Percentiles rank a stretch among this genome's conserved stretches.
These are phyloP conservation scores for Ottelia alismoides DNA, from an alignment of 106 monocot species.

Conservation along the genomic window DNA sequence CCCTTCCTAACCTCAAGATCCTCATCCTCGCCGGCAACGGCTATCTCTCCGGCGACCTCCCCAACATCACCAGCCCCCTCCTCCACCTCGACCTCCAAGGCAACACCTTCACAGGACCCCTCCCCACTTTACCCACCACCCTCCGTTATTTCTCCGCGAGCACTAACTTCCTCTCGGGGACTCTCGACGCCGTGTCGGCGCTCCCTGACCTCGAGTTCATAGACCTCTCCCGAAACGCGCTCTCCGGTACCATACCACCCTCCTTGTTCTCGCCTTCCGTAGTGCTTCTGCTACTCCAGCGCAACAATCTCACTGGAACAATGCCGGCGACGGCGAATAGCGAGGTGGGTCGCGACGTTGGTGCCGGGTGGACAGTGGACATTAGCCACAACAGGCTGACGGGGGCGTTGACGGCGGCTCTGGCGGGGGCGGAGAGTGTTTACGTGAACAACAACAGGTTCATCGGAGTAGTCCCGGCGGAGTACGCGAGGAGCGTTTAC, in stretches of 20 bases:
- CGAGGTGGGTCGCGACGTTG: too few relatives aligned
- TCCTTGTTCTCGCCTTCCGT: slow-evolving; percentile 8
- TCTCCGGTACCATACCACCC: slow-evolving; percentile 27
- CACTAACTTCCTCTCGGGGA: slow-evolving; percentile 36
- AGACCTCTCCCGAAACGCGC: slow-evolving; percentile 46
- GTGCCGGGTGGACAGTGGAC: too few relatives aligned
- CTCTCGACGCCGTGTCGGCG: slow-evolving; percentile 10
- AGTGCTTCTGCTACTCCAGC: slow-evolving; percentile 25
- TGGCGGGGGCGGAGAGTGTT: not conserved
- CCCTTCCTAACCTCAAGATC: slow-evolving; percentile 40
- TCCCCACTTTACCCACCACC: slow-evolving; percentile 36
- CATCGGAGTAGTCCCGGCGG: slow-evolving; percentile 1
- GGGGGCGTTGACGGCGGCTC: not conserved
- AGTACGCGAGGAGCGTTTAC: not conserved
- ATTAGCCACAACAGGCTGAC: slow-evolving; percentile 2
- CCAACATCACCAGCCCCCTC: slow-evolving; percentile 19
- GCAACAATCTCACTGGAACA: too few relatives aligned
- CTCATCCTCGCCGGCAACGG: slow-evolving; percentile 42
- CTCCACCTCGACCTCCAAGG: slow-evolving; percentile 55
- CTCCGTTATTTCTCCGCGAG: slow-evolving; percentile 60
- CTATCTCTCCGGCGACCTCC: slow-evolving; percentile 38
- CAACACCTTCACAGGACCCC: slow-evolving; percentile 46
- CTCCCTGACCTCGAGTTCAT: slow-evolving; percentile 37
- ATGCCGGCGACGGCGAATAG: too few relatives aligned
- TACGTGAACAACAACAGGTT: slow-evolving; percentile 5